Base-by-base conservation (phyloP, 129 eudicot genomes). In the Saussurea involucrata region DNA sequence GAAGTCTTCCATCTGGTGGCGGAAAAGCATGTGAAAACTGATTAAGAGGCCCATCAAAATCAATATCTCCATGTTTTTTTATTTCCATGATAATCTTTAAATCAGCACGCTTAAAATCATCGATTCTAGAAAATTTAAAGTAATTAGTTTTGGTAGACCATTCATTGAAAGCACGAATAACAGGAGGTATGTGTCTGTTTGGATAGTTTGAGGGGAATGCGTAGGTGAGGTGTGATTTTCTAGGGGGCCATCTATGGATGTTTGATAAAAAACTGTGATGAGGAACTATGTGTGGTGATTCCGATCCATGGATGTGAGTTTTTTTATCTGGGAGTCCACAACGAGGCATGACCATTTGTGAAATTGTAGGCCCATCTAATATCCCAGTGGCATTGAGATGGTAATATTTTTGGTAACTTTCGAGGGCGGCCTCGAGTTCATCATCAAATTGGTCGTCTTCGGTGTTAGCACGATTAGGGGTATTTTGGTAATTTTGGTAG, bases 381-480 rank as follows among this genome's bases (percentile, higher is more conserved):
- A 29, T 69, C 3, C 81, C 81, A 0, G 69, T 68, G 1, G 42
- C 17, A 7, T 69, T 77, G 8, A 77, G 61, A 34, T 34, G 75
- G 69, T 22, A 77, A 69, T 68, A 77, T 36, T 25, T 36, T 69
- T 77, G 81, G 63, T 57, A 77, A 20, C 63, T 68, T 77, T 55
- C 69, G 70, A 77, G 76, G 20, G 76, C 69, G 5, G 69, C 11
- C 76, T 57, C 70, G 2, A 77, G 70, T 34, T 77, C 81, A 55
- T 77, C 42, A 34, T 77, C 81, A 9, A 77, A 77, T 8, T 33
- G 12, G 1, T 77, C 29, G 3, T 77, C 60, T 53, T 68, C 31
- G 0, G 4, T 2, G 12, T 24, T 55, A 8, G n/a, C 4, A 3
- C 15, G 3, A 22, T 68, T 10, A 33, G 37, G 32, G 58, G 17